These are phyloP conservation scores for Pseudognaphalium luteoalbum DNA, from an alignment of 129 eudicot genomes.

Conservation along the genomic window DNA sequence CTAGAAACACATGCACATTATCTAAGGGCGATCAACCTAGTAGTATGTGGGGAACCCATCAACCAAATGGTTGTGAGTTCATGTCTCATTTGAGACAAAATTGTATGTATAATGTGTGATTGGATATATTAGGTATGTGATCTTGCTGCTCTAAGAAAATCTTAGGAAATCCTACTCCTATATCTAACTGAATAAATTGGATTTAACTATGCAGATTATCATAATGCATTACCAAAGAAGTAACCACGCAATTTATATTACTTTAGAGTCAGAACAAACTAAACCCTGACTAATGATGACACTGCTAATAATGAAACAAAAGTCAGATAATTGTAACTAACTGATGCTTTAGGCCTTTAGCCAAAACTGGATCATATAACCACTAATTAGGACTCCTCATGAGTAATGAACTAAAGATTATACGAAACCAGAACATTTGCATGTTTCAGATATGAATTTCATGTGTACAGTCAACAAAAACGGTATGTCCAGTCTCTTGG, in stretches of 20 bases:
- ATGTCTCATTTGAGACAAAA: background rate
- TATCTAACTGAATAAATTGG: background rate
- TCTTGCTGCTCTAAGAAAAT: background rate
- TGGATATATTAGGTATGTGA: background rate
- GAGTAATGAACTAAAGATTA: background rate
- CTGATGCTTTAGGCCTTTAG: background rate
- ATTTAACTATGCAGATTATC: background rate
- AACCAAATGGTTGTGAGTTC: background rate
- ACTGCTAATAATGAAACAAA: background rate
- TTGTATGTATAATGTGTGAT: background rate
- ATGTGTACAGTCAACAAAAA: background rate
- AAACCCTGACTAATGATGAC: background rate
- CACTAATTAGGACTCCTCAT: background rate
- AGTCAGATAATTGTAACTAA: background rate
- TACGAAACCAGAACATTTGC: background rate
- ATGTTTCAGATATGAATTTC: background rate
- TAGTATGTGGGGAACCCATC: too few species aligned
- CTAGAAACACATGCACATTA: background rate
- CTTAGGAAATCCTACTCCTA: background rate
- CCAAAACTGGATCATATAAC: background rate
- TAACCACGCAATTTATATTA: background rate
- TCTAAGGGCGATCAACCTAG: background rate
- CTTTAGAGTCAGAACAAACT: background rate
- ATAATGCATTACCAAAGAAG: too few species aligned
- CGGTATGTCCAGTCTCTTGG: background rate